Evolutionary conservation across 2,329 filamentous ascomycete genomes (phyloP).

Genomic region (Xenosphaeropsis pyriputrescens): DNA sequence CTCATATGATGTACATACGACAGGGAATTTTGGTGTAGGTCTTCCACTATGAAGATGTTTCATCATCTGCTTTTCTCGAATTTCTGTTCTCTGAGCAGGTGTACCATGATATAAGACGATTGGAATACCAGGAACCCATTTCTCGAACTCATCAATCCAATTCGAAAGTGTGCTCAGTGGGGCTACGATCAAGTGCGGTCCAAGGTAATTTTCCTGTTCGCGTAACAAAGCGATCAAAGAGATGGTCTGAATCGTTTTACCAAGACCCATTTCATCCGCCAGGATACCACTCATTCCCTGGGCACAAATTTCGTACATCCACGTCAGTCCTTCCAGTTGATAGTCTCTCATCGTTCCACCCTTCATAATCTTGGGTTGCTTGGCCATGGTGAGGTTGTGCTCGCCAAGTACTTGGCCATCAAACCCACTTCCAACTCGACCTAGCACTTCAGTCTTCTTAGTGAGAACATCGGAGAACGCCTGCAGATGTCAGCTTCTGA

Average conservation of each 20-base stretch:
- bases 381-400: constrained; percentile 61
- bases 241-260: constrained; percentile 38
- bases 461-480: constrained; percentile 48
- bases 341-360: constrained; percentile 90
- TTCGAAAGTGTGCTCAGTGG: constrained; percentile 87
- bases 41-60: constrained; percentile 47
- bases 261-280: constrained; percentile 47
- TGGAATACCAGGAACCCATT: constrained; percentile 80
- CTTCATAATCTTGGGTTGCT: constrained; percentile 72
- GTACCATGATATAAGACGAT: constrained; percentile 84
- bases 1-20: constrained; percentile 91
- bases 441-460: constrained; percentile 46
- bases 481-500: background rate
- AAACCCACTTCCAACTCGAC: constrained; percentile 43
- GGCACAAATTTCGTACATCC: constrained; percentile 58
- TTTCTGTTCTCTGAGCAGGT: constrained; percentile 58
- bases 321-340: constrained; percentile 85
- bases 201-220: constrained; percentile 69
- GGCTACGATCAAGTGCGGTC: constrained; percentile 81
- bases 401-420: constrained; percentile 45
- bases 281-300: constrained; percentile 50
- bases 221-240: constrained; percentile 58
- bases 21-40: constrained; percentile 58
- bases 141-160: constrained; percentile 87
- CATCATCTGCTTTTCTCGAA: constrained; percentile 61